Conservation (phyloP, 2,329 filamentous ascomycete species). For the Alternaria panax region DNA sequence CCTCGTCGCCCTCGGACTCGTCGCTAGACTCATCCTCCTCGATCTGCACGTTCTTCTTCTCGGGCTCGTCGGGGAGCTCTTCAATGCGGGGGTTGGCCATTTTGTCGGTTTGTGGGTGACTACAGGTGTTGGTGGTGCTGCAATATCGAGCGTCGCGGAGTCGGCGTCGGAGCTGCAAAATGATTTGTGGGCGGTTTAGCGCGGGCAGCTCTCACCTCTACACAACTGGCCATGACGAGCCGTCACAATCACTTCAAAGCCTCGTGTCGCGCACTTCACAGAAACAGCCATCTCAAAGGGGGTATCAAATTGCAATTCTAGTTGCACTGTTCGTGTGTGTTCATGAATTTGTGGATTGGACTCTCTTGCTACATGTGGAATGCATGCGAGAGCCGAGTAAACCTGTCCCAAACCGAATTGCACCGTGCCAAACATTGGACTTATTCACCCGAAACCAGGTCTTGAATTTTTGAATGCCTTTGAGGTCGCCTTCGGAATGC, state of each 20-base stretch:
- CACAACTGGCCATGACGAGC: constrained; percentile 16
- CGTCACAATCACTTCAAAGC: constrained; percentile 1
- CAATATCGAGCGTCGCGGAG: constrained; percentile 19
- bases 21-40: constrained; percentile 76
- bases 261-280: constrained; percentile 4
- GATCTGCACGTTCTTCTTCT: constrained; percentile 78
- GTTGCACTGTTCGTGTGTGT: constrained; percentile 40
- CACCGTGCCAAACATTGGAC: constrained; percentile 50
- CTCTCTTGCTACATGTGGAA: constrained; percentile 50
- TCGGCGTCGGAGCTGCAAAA: constrained; percentile 27
- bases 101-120: constrained; percentile 56
- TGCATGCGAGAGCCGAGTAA: constrained; percentile 51
- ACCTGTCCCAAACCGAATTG: constrained; percentile 51
- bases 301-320: constrained; percentile 48
- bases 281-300: constrained; percentile 22
- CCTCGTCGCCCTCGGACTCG: constrained; percentile 78
- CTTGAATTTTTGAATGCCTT: constrained; percentile 51
- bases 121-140: constrained; percentile 23
- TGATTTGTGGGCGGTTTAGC: constrained; percentile 42
- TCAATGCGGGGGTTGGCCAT: constrained; percentile 99
- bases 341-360: constrained; percentile 51
- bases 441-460: constrained; percentile 47
- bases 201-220: constrained; percentile 21
- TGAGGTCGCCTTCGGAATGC: constrained; percentile 47
- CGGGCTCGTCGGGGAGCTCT: constrained; percentile 89